phyloP scores from a whole-genome alignment of 352 stramenopile genomes.

The Phytophthora pisi region DNA sequence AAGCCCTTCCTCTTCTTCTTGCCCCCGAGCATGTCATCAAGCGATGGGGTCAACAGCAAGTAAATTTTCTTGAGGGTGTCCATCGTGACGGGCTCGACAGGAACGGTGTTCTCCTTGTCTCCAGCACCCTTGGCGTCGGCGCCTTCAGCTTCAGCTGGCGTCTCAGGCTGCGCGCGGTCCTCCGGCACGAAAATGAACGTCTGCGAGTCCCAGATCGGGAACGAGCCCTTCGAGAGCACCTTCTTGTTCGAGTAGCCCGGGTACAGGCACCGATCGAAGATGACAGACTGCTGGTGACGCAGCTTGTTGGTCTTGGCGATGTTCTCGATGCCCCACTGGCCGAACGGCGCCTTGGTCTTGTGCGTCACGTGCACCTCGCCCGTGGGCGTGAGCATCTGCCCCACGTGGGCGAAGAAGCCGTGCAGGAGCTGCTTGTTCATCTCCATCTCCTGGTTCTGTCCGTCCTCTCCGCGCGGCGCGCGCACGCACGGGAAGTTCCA shows the following conservation, averaged over 20 bases:
- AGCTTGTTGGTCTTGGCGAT: slow-evolving; percentile 62
- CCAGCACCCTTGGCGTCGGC: background rate
- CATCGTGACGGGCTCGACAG: slow-evolving; percentile 52
- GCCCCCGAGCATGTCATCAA: slow-evolving; percentile 57
- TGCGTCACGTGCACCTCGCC: slow-evolving; percentile 95
- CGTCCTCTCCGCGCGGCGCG: slow-evolving; percentile 91
- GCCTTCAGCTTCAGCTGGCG: slow-evolving; percentile 12
- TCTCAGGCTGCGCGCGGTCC: slow-evolving; percentile 23
- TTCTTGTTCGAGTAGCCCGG: slow-evolving; percentile 96
- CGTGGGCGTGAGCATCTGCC: slow-evolving; percentile 45
- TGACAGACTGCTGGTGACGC: slow-evolving; percentile 71
- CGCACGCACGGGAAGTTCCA: slow-evolving; percentile 98
- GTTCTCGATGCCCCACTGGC: slow-evolving; percentile 84
- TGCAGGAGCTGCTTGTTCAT: slow-evolving; percentile 92
- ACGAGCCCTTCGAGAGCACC: slow-evolving; percentile 94
- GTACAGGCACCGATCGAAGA: slow-evolving; percentile 94
- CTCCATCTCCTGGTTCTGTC: slow-evolving; percentile 97
- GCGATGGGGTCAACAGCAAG: slow-evolving; percentile 62
- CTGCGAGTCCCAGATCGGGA: slow-evolving; percentile 96
- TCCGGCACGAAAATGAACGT: slow-evolving; percentile 91
- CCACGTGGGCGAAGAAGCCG: slow-evolving; percentile 87
- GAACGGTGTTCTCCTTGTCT: slow-evolving; percentile 10
- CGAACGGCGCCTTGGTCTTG: slow-evolving; percentile 95
- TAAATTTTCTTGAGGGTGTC: slow-evolving; percentile 75
- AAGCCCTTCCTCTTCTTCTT: slow-evolving; percentile 53